Conservation (phyloP, 163 green algal genomes). For the Prototheca wickerhamii region DNA sequence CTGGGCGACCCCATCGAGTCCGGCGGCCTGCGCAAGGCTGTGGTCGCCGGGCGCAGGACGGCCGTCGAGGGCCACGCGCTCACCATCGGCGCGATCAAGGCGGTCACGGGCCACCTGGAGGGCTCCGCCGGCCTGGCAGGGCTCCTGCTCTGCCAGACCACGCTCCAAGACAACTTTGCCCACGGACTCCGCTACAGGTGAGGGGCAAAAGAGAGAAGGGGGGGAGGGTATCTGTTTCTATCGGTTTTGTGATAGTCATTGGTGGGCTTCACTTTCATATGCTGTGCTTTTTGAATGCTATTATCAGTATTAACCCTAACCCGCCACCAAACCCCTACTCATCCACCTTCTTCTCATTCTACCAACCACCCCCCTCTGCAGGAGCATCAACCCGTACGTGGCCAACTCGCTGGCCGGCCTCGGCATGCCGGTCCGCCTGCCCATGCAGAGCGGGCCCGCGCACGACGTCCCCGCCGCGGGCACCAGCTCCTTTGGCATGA, state of each 20-base stretch:
- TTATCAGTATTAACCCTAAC: no score
- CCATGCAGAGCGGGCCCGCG: slow-evolving; percentile 14
- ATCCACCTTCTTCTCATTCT: neutral
- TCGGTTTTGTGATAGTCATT: neutral
- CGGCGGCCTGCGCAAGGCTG: slow-evolving; percentile 37
- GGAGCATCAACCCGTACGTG: slow-evolving; percentile 59
- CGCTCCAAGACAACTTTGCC: slow-evolving; percentile 8
- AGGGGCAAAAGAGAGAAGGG: neutral
- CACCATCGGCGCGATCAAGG: slow-evolving; percentile 28
- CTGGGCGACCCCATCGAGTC: slow-evolving; percentile 82
- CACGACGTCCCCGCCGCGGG: slow-evolving; percentile 24
- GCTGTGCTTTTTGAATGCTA: no score
- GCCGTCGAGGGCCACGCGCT: slow-evolving; percentile 2
- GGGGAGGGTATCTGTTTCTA: neutral
- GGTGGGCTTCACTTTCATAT: neutral
- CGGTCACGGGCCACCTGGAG: slow-evolving; percentile 44
- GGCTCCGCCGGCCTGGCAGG: slow-evolving; percentile 40
- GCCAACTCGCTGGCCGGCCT: slow-evolving; percentile 27
- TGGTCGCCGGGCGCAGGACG: neutral
- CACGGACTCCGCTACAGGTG: slow-evolving; percentile 38
- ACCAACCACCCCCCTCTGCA: slow-evolving; percentile 37
- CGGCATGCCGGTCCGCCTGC: slow-evolving; percentile 13
- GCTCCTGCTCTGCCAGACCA: slow-evolving; percentile 26
- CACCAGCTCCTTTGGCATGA: slow-evolving; percentile 80
- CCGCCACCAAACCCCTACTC: neutral